Evolutionary conservation across 2,329 filamentous ascomycete species (phyloP), one percentile per base, ranked within the genome.

Genomic region (Aspergillus aculeatinus): DNA sequence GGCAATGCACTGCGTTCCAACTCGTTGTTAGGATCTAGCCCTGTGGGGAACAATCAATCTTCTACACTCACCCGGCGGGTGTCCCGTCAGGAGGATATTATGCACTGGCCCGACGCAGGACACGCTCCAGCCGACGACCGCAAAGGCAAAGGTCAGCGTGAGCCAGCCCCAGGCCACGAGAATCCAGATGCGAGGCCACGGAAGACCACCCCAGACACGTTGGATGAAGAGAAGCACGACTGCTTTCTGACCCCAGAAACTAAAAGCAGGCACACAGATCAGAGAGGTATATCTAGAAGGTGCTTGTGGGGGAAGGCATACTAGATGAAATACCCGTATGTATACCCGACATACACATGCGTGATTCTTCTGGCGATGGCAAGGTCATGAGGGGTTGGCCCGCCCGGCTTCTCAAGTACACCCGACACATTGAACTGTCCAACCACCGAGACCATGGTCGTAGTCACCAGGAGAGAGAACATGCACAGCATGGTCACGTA

Each of bases 161-260:
- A 62, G 47, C 1, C 59, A 39, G 9, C 19, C 25, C 57, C 60
- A 64, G 21, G 52, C 60, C 4, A 51, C 10, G n/a, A 53, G 61
- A 29, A 64, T 57, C 14, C 61, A 56, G 23, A 59, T 56, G 39
- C 60, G 52, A 4, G 60, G 60, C 49, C 55, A 44, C 2, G 55
- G 60, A 5, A 64, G 62, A n/a, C 58, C 51, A 3, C 51, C 42
- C 5, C 62, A 58, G 5, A 64, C 35, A 6, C 58, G 57, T 1
- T 62, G 49, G 21, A 60, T 60, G 12, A 64, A 58, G 9, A 62
- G 52, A 7, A 64, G 47, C 16, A 62, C 60, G 1, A 62, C 39
- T 1, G 35, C 25, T 44, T 64, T 64, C 27, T 62, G 62, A 3
- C 54, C 42, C 62, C 62, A 64, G 23, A 62, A 23, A 35, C 62